Evolutionary conservation across 2,329 filamentous ascomycete species (phyloP), one percentile per base, ranked within the genome.

Genomic region (Diaporthe eres): DNA sequence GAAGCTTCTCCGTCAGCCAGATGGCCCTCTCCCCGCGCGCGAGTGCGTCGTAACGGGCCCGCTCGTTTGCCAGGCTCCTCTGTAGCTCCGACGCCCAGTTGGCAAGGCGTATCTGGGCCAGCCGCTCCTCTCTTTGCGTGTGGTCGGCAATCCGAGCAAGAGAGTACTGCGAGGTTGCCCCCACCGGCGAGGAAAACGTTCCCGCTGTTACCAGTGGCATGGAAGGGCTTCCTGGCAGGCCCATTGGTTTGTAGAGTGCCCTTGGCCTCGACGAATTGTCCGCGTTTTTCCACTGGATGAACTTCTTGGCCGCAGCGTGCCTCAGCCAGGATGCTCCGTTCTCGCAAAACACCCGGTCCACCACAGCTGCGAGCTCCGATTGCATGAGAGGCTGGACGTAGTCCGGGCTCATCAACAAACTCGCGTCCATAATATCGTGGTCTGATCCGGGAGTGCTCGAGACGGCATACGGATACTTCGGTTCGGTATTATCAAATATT

Each of bases 401-500:
- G 80, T 97, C 94, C 1, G 96, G 93, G 74, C 93, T 95, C 96
- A 98, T 98, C 25, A 98, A 89, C 0, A 98, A 87, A 80, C 95
- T 98, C 25, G 96, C 96, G 82, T 98, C 96, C 93, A 98, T 97
- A 58, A 90, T 92, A 53, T 98, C 95, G 76, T 92, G 86, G 80
- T 98, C 95, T 31, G 90, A 90, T 1, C 90, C 91, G 34, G 90
- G 87, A 17, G 90, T 90, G 28, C 94, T 97, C 1, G 96, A 98
- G 28, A 98, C 89, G 0, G 94, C 92, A 81, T 94, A 97, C 3
- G 93, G 91, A 75, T 86, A 86, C 17, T 83, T 82, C 1, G 83
- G 80, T 68, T 82, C 77, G 51, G 72, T 60, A 31, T 34, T 17
- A 82, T 80, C 58, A 76, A 0, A 28, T 2, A 44, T 74, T 4